Evolutionary conservation across 805 yeast species (phyloP), one percentile per base, ranked within the genome.

Genomic region (Suhomyces tanzawaensis): DNA sequence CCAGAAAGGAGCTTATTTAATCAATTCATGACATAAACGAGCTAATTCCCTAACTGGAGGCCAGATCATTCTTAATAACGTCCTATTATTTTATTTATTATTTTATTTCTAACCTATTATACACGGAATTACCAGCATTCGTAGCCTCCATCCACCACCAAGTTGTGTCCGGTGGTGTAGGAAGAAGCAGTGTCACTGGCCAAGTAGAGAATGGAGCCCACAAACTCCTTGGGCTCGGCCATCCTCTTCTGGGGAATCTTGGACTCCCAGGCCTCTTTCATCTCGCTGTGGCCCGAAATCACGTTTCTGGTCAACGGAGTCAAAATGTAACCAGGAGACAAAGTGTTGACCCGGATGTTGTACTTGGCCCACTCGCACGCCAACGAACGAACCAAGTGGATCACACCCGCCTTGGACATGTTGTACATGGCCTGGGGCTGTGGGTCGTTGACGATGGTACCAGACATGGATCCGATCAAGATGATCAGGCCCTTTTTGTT

Each of bases 81-180:
- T n/a, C n/a, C n/a, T n/a, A n/a, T n/a, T n/a, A n/a, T n/a, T n/a
- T 21, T 21, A 21, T 21, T 21, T 21, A 9, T 21, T 21, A 21
- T 21, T 9, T 21, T 21, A 9, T 9, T 21, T 21, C 7, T 21
- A 21, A 9, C 23, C 7, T 24, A 24, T 12, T 24, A 7, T 24
- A 24, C 13, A 24, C n/a, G n/a, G n/a, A 17, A 16, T 63, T 62
- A 85, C 91, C 91, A 85, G 49, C 88, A 81, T 50, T 82, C 82
- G 71, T 85, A 86, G 41, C 95, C 95, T 55, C 95, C 95, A 57
- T 86, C 95, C 40, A 84, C 91, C 21, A 82, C 79, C 63, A 86
- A 63, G 63, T 85, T 85, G 58, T 84, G 82, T 54, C 95, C 95
- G 12, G 95, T 85, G 41, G 91, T 84, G 71, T 85, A 86, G 14